These are phyloP conservation scores for Auricularia cornea DNA, from an alignment of 768 basidiomycete species.

Conservation along the genomic window DNA sequence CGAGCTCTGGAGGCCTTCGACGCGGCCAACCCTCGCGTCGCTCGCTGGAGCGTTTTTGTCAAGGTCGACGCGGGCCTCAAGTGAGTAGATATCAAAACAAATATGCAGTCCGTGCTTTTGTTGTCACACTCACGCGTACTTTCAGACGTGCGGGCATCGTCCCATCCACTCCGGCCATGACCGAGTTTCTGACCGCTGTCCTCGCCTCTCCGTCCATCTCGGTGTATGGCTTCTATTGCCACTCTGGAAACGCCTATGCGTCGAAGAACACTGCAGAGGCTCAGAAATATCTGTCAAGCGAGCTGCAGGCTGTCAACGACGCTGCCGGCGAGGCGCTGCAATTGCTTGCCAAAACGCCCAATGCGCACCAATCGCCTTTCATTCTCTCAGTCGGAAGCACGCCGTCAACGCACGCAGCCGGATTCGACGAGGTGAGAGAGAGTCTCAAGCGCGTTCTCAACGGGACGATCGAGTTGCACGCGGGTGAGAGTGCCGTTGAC, in stretches of 20 bases:
- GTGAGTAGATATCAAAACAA: constrained; percentile 33
- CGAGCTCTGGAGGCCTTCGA: constrained; percentile 55
- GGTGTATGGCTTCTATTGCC: constrained; percentile 79
- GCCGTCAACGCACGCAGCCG: constrained; percentile 73
- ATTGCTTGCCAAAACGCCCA: constrained; percentile 31
- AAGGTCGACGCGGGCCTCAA: constrained; percentile 73
- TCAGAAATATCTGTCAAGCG: constrained; percentile 53
- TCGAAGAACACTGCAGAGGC: constrained; percentile 63
- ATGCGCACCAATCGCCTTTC: constrained; percentile 41
- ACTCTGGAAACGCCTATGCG: constrained; percentile 69
- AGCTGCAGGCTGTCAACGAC: constrained; percentile 61
- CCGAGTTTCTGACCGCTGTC: constrained; percentile 42
- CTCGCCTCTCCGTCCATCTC: constrained; percentile 47
- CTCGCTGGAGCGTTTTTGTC: constrained; percentile 68
- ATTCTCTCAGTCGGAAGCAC: constrained; percentile 81
- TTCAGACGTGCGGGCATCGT: constrained; percentile 66
- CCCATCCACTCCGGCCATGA: constrained; percentile 45
- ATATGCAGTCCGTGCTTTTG: not conserved
- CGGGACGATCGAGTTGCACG: constrained; percentile 67
- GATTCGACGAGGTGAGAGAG: constrained; percentile 31
- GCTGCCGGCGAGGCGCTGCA: constrained; percentile 51
- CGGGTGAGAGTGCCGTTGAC: constrained; percentile 34
- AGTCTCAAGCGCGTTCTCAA: constrained; percentile 40
- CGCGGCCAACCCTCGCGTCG: constrained; percentile 26
- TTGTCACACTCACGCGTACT: not conserved